Evolutionary conservation across 2,329 filamentous ascomycete species (phyloP).

Genomic region (Aspergillus brunneoviolaceus): DNA sequence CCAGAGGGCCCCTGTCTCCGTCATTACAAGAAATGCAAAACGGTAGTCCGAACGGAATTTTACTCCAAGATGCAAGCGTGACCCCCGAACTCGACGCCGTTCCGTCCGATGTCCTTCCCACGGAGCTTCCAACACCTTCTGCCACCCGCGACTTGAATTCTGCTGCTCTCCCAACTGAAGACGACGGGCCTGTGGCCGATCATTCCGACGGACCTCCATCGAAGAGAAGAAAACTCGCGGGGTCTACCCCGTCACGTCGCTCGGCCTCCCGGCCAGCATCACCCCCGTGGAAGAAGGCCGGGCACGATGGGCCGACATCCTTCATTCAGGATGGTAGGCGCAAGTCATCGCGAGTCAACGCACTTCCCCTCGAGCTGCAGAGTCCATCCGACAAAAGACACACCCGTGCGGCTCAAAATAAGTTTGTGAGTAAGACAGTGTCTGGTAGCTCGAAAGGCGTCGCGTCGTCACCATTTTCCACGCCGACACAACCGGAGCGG

Average conservation of each 20-base stretch:
- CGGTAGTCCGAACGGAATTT: conserved; percentile 43
- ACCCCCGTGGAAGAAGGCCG: conserved; percentile 89
- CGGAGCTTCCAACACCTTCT: conserved; percentile 25
- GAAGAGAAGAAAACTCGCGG: conserved; percentile 48
- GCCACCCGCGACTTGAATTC: conserved; percentile 25
- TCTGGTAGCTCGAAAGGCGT: conserved; percentile 25
- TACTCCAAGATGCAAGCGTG: conserved; percentile 41
- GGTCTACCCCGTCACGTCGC: conserved; percentile 33
- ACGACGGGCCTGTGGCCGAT: conserved; percentile 21
- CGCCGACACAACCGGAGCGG: conserved; percentile 27
- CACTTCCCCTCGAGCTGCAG: conserved; percentile 49
- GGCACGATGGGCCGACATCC: conserved; percentile 81
- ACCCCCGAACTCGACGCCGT: conserved; percentile 31
- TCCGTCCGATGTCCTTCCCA: conserved; percentile 20
- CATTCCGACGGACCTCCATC: conserved; percentile 42
- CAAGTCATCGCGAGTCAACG: conserved; percentile 59
- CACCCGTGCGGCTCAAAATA: conserved; percentile 43
- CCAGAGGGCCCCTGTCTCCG: conserved; percentile 43
- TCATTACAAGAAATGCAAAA: conserved; percentile 49
- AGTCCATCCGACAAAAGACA: conserved; percentile 49
- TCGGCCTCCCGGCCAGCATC: conserved; percentile 55
- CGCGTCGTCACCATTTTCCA: conserved; percentile 34
- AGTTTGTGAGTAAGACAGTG: conserved; percentile 32
- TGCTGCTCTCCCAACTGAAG: conserved; percentile 31
- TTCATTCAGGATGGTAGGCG: conserved; percentile 66